These are phyloP conservation scores for Adansonia digitata DNA, from an alignment of 345 rosid genomes.

Conservation along the genomic window DNA sequence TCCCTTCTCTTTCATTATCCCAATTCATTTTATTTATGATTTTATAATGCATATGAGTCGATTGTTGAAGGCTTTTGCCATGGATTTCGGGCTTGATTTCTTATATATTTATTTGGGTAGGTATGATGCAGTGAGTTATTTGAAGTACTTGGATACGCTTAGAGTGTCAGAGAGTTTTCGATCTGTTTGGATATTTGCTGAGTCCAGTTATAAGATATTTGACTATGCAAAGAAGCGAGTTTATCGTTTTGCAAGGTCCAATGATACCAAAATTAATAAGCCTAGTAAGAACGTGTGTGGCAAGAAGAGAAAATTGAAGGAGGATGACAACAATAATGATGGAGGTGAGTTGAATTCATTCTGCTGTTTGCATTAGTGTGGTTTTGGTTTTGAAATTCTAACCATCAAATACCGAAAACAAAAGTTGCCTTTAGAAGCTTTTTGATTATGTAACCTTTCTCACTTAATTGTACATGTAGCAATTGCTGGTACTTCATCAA, in stretches of 20 bases:
- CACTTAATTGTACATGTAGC: constrained; percentile 23
- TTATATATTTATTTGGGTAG: constrained; percentile 28
- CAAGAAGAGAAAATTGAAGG: constrained; percentile 62
- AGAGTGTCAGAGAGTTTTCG: constrained; percentile 94
- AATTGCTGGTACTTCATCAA: constrained; percentile 41
- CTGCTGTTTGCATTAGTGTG: neutral
- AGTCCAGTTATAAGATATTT: constrained; percentile 93
- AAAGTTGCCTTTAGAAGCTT: neutral
- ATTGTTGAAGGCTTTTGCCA: neutral
- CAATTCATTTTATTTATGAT: neutral
- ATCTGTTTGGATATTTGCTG: constrained; percentile 99
- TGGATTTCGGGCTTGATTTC: constrained; percentile 11
- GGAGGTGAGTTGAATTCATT: constrained; percentile 30
- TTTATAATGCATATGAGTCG: neutral
- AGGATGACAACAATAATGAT: constrained; percentile 25
- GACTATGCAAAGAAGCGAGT: constrained; percentile 96
- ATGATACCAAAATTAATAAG: constrained; percentile 39
- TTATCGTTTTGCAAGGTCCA: constrained; percentile 53
- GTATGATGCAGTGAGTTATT: constrained; percentile 96
- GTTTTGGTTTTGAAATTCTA: neutral
- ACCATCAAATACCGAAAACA: neutral
- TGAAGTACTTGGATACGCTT: constrained; percentile 93
- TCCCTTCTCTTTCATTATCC: neutral
- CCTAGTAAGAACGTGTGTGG: constrained; percentile 35
- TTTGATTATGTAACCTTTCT: constrained; percentile 1